phyloP scores from a whole-genome alignment of 1,284 basidiomycete genomes.

The Tilletia setariae region DNA sequence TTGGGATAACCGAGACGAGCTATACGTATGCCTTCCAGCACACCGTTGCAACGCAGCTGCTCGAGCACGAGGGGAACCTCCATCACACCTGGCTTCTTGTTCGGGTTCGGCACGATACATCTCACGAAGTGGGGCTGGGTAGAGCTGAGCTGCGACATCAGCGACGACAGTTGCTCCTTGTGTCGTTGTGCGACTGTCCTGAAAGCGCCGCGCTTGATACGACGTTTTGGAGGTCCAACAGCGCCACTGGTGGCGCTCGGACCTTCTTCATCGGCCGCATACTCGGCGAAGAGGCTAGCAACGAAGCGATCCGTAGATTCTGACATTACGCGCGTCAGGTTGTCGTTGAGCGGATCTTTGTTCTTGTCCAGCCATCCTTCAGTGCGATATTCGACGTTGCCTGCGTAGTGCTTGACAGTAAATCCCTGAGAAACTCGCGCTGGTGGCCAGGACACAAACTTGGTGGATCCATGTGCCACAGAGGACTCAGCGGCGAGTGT shows the following conservation, averaged over 20 bases:
- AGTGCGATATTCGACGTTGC: slow-evolving; percentile 91
- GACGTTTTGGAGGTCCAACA: slow-evolving; percentile 59
- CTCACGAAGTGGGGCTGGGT: slow-evolving; percentile 98
- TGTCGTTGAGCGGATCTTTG: slow-evolving; percentile 97
- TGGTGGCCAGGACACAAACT: slow-evolving; percentile 66
- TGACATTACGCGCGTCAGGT: slow-evolving; percentile 83
- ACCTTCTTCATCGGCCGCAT: slow-evolving; percentile 65
- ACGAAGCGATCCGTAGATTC: slow-evolving; percentile 79
- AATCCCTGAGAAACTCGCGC: slow-evolving; percentile 88
- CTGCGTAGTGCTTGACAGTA: slow-evolving; percentile 93
- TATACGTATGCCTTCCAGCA: slow-evolving; percentile 96
- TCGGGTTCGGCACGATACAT: slow-evolving; percentile 92
- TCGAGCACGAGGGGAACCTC: slow-evolving; percentile 94
- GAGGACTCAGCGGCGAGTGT: slow-evolving; percentile 63
- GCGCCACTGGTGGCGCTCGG: slow-evolving; percentile 35
- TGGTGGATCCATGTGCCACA: slow-evolving; percentile 58
- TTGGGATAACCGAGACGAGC: slow-evolving; percentile 97
- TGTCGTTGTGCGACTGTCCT: slow-evolving; percentile 92
- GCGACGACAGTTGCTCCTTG: slow-evolving; percentile 87
- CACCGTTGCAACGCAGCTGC: slow-evolving; percentile 96
- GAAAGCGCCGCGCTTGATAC: slow-evolving; percentile 94
- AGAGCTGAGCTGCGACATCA: slow-evolving; percentile 85
- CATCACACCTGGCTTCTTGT: slow-evolving; percentile 87
- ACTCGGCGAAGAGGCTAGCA: slow-evolving; percentile 79
- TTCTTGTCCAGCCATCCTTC: slow-evolving; percentile 99